Conservation (phyloP, 805 yeast species). For the Metschnikowia arizonensis region DNA sequence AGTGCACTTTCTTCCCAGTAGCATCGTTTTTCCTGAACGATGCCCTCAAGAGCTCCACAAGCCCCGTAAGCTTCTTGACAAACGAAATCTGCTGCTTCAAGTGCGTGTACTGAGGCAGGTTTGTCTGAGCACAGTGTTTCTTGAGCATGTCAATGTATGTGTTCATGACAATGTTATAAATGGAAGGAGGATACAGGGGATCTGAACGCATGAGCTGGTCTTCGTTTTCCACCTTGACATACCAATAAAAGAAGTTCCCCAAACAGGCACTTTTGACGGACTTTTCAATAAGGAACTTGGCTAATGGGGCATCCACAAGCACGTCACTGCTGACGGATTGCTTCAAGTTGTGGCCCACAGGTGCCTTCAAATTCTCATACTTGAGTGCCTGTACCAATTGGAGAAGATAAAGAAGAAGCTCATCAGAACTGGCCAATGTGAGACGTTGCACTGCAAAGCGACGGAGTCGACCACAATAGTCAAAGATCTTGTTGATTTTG, state of each 20-base stretch:
- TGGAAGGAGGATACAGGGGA: slow-evolving; percentile 9
- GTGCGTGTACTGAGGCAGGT: slow-evolving; percentile 33
- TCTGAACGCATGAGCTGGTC: slow-evolving; percentile 40
- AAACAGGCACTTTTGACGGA: slow-evolving; percentile 61
- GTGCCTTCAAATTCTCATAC: slow-evolving; percentile 50
- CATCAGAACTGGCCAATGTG: slow-evolving; percentile 72
- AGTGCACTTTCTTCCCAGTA: slow-evolving; percentile 70
- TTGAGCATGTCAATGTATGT: slow-evolving; percentile 39
- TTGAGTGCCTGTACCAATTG: slow-evolving; percentile 91
- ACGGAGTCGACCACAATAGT: slow-evolving; percentile 57
- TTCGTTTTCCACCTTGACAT: slow-evolving; percentile 79
- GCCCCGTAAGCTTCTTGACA: slow-evolving; percentile 57
- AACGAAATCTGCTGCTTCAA: slow-evolving; percentile 64
- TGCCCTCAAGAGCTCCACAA: slow-evolving; percentile 60
- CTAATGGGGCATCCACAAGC: slow-evolving; percentile 53
- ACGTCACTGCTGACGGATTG: no score
- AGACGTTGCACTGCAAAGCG: slow-evolving; percentile 86
- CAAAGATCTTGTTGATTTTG: slow-evolving; percentile 29
- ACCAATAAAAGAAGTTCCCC: slow-evolving; percentile 89
- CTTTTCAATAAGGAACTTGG: slow-evolving; percentile 69
- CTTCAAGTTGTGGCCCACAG: slow-evolving; percentile 7
- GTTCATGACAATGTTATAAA: slow-evolving; percentile 35
- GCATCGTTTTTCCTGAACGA: slow-evolving; percentile 60
- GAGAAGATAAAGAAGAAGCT: slow-evolving; percentile 72
- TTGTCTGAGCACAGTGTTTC: slow-evolving; percentile 24